phyloP scores from a whole-genome alignment of 495 filamentous ascomycete genomes.

The Aspergillus heteromorphus region DNA sequence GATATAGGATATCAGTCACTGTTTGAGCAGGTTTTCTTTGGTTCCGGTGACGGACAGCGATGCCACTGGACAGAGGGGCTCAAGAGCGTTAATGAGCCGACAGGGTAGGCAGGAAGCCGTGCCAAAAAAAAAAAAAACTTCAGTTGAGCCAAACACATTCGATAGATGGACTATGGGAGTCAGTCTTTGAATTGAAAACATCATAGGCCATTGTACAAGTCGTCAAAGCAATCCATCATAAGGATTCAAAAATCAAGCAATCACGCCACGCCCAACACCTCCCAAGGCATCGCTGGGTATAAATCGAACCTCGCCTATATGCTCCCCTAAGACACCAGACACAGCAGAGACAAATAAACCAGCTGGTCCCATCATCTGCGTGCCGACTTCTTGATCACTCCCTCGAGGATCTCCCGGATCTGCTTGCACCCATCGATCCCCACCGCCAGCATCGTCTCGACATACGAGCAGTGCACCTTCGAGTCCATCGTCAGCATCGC shows the following conservation, averaged over 20 bases:
- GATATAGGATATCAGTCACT: too few species aligned
- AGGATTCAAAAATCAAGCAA: slow-evolving; percentile 1
- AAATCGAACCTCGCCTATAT: slow-evolving; percentile 6
- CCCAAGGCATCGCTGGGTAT: slow-evolving; percentile 15
- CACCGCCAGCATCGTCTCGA: slow-evolving; percentile 89
- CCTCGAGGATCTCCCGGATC: slow-evolving; percentile 67
- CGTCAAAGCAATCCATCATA: not conserved
- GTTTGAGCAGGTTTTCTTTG: too few species aligned
- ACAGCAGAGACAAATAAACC: slow-evolving; percentile 4
- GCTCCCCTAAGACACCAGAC: slow-evolving; percentile 2
- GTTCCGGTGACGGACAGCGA: too few species aligned
- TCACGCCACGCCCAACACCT: slow-evolving; percentile 17
- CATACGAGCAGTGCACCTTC: slow-evolving; percentile 62
- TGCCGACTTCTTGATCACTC: slow-evolving; percentile 44
- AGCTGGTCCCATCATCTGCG: slow-evolving; percentile 6
- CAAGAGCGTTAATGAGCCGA: too few species aligned
- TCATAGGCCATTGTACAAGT: too few species aligned
- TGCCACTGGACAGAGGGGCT: too few species aligned
- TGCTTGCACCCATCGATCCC: slow-evolving; percentile 89
- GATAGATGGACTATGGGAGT: not conserved
- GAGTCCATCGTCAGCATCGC: slow-evolving; percentile 79
- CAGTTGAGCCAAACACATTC: too few species aligned
- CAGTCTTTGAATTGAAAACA: not conserved
- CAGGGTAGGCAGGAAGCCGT: too few species aligned
- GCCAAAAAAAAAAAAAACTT: too few species aligned